Base-by-base conservation (phyloP, 768 basidiomycete species). In the Termitomyces sp. region DNA sequence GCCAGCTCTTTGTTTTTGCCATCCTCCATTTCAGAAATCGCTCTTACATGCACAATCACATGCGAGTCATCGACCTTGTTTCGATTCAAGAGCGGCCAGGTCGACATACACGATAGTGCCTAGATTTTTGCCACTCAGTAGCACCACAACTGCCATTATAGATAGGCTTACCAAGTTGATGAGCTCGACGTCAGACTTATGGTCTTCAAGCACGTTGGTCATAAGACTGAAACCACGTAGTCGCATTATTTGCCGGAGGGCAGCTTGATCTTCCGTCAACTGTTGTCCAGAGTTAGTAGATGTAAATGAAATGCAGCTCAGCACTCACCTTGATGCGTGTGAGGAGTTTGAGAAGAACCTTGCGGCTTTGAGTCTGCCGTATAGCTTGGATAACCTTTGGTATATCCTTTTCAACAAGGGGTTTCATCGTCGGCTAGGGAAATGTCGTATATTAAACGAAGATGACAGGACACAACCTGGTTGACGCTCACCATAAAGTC, bases 201-300 rank as follows among this genome's bases (percentile, higher is more conserved):
- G 74, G 64, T 98, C 93, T 37, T 88, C 82, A 30, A 98, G 72
- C 38, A 98, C 78, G 64, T 89, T 91, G 44, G 83, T 87, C 92
- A 98, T 95, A 15, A 94, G 74, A 70, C 87, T 90, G 67, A 95
- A 90, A 2, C 95, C 95, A 65, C 97, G 92, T 64, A 98, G 74
- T 5, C 93, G 87, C 83, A 97, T 88, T 46, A 98, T 77, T 66
- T 93, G 85, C 30, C 91, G 78, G 24, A 93, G 74, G 12, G 92
- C 84, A 0, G 82, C 76, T 43, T 82, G 78, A 58, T 96, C 92
- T 38, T 88, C 84, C 2, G 96, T 96, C 55, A 96, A 85, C 94
- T 96, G 53, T 38, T 24, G 9, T 32, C 34, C 32, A 32, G 43
- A 2, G 43, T 26, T 24, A 28, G 45, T n/a, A 60, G 10, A 54